Evolutionary conservation across 148 eudicot species (phyloP), one percentile per base, ranked within the genome.

Genomic region (Camellia japonica): DNA sequence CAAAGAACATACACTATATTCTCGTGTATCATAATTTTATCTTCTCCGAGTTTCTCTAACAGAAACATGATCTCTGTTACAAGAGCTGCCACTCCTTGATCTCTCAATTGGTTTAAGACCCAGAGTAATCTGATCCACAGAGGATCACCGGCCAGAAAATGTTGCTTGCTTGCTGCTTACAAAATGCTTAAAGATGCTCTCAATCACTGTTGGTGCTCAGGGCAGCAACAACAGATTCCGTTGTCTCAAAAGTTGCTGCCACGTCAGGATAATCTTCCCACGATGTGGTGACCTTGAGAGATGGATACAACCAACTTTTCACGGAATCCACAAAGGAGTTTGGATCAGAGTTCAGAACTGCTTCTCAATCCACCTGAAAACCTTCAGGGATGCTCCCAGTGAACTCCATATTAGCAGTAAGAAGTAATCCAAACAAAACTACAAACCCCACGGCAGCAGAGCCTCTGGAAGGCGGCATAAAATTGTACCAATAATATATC

Each of bases 331-430:
- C 81, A 62, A 93, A 96, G 69, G 90, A 76, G 64, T 86, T 80
- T 1, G 97, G 97, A 79, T 92, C 93, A 23, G 80, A 82, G 68
- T 80, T 90, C 61, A 96, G 87, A 74, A 93, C 90, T 68, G 99
- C 98, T 82, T 93, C 99, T 98, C 99, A 96, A 85, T 96, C 98
- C 69, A 96, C 91, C 81, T 92, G 99, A 78, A 91, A 51, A 49
- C 95, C 98, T 81, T 92, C 80, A 5, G 99, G 99, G 73, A 96
- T 91, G 87, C 88, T 93, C 59, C 95, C 99, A 2, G 92, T 89
- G 89, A 96, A 96, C 89, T 96, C 97, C 99, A 93, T 96, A 80
- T 96, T 96, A 76, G 99, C 99, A 78, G 99, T 98, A 63, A 96
- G 98, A 77, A 84, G 77, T 73, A 96, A 85, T 59, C 99, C 99